Conservation (phyloP, 768 basidiomycete species). For the Suillus clintonianus region DNA sequence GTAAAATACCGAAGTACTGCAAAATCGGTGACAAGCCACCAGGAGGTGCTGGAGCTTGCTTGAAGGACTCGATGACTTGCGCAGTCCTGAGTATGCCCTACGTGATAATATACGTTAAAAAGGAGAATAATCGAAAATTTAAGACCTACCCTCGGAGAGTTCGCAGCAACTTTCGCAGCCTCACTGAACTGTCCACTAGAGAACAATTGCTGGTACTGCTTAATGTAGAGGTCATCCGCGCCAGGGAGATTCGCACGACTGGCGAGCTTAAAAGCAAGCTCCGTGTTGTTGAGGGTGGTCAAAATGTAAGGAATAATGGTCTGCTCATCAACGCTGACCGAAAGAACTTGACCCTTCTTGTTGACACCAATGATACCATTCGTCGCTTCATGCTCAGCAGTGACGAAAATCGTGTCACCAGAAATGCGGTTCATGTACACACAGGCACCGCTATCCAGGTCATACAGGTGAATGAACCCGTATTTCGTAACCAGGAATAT, state of each 20-base stretch:
- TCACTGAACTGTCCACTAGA: constrained; percentile 85
- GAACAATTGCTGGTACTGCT: constrained; percentile 93
- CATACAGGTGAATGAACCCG: constrained; percentile 99
- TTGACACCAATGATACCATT: constrained; percentile 99
- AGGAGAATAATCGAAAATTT: neutral
- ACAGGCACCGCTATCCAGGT: constrained; percentile 95
- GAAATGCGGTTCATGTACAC: constrained; percentile 99
- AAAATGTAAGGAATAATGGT: constrained; percentile 96
- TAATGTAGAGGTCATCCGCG: constrained; percentile 94
- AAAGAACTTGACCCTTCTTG: constrained; percentile 98
- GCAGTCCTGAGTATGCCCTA: constrained; percentile 94
- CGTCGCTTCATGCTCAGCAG: constrained; percentile 91
- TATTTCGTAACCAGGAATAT: constrained; percentile 98
- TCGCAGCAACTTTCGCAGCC: constrained; percentile 97
- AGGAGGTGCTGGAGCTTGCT: constrained; percentile 86
- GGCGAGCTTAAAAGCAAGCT: constrained; percentile 96
- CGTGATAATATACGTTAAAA: constrained; percentile 9
- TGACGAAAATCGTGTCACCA: constrained; percentile 98
- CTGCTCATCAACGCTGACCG: constrained; percentile 95
- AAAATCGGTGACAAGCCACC: constrained; percentile 94
- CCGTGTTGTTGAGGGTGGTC: constrained; percentile 92
- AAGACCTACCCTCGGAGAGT: constrained; percentile 79
- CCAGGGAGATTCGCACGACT: constrained; percentile 96
- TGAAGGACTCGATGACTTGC: constrained; percentile 97
- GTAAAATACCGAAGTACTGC: constrained; percentile 97